Conservation (phyloP, 129 eudicot species). For the Helianthus annuus region HanXRQr2.0-SUNRISE NC_035443.2:6682969-6683468, state of each 20-base stretch:
- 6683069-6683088: neutral
- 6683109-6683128: slow-evolving; percentile 3
- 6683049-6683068: neutral
- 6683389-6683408: too few relatives aligned
- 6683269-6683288: too few relatives aligned
- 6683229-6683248: slow-evolving; percentile 11
- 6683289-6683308: too few relatives aligned
- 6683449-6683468: too few relatives aligned
- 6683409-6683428: neutral
- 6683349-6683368: too few relatives aligned
- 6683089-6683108: slow-evolving; percentile 7
- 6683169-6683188: slow-evolving; percentile 31
- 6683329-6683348: too few relatives aligned
- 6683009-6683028: too few relatives aligned
- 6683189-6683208: slow-evolving; percentile 26
- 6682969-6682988: too few relatives aligned
- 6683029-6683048: slow-evolving; percentile 1
- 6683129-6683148: slow-evolving; percentile 26
- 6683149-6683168: slow-evolving; percentile 24
- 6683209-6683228: slow-evolving; percentile 15
- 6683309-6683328: too few relatives aligned
- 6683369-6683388: too few relatives aligned
- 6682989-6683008: too few relatives aligned
- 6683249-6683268: neutral
- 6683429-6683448: neutral